These are phyloP conservation scores for Phytophthora sp. DNA, from an alignment of 352 stramenopile species.

Conservation along the genomic window DNA sequence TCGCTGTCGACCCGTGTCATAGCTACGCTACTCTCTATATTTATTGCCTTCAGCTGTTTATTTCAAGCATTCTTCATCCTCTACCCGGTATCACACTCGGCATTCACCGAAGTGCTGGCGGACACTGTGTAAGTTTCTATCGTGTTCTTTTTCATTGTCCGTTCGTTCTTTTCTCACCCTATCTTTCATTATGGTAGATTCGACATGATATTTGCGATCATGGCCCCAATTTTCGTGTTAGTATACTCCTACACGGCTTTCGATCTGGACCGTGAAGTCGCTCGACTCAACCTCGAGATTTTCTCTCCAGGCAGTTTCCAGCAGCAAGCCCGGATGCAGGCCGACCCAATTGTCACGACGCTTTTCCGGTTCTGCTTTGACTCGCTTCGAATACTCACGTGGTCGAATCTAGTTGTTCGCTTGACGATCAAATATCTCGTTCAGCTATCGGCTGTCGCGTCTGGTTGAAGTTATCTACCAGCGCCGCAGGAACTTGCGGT, in stretches of 20 bases:
- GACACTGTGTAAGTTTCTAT: constrained; percentile 29
- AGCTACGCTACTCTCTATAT: too few species aligned
- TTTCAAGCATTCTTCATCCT: constrained; percentile 25
- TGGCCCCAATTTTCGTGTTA: constrained; percentile 27
- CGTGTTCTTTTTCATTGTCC: background rate
- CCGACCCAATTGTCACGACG: constrained; percentile 20
- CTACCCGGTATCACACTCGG: background rate
- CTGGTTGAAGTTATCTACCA: constrained; percentile 27
- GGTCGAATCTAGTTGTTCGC: constrained; percentile 11
- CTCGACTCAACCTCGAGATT: constrained; percentile 20
- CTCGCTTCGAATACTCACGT: constrained; percentile 22
- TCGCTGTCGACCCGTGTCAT: too few species aligned
- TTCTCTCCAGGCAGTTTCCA: constrained; percentile 25
- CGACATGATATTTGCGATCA: constrained; percentile 34
- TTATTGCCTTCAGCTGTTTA: constrained; percentile 18
- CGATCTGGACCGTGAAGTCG: constrained; percentile 23
- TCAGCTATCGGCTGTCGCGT: constrained; percentile 26
- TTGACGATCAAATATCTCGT: constrained; percentile 34
- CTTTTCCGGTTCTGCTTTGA: constrained; percentile 35
- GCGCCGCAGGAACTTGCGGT: background rate
- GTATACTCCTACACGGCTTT: constrained; percentile 29
- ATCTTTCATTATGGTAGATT: constrained; percentile 22
- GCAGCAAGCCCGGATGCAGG: constrained; percentile 12
- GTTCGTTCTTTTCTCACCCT: too few species aligned
- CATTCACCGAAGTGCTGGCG: constrained; percentile 32